Conservation (phyloP, 306 rosid species). For the Citrullus amarus region DNA sequence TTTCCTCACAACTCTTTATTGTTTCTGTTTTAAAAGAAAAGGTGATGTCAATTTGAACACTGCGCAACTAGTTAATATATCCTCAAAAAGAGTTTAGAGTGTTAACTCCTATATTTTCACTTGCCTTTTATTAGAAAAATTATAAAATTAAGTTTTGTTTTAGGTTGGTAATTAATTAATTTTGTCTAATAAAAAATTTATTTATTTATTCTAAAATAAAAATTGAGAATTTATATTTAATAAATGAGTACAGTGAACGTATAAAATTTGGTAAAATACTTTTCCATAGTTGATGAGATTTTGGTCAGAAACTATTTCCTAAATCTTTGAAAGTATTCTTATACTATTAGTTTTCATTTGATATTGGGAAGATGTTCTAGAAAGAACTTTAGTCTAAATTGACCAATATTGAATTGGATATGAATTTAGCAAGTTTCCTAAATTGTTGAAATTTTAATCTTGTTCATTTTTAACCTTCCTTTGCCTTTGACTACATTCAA, state of each 20-base stretch:
- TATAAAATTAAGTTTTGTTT: too few relatives aligned
- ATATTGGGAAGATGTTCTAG: not conserved
- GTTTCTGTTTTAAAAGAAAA: too few relatives aligned
- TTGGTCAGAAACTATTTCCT: not conserved
- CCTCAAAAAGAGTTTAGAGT: too few relatives aligned
- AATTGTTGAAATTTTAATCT: not conserved
- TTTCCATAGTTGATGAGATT: not conserved
- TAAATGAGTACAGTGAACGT: not conserved
- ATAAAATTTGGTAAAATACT: not conserved
- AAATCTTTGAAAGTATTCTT: not conserved
- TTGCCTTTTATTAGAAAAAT: too few relatives aligned
- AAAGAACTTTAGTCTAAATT: not conserved
- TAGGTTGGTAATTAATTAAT: too few relatives aligned
- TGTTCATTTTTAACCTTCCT: not conserved
- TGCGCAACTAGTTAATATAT: too few relatives aligned
- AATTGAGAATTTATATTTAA: too few relatives aligned
- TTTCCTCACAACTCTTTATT: too few relatives aligned
- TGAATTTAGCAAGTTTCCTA: not conserved
- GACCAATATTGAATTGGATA: not conserved
- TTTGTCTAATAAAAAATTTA: too few relatives aligned
- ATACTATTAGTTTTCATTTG: not conserved
- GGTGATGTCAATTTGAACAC: too few relatives aligned
- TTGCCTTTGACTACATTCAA: not conserved
- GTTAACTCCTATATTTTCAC: too few relatives aligned
- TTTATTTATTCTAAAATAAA: too few relatives aligned